Evolutionary conservation across 495 filamentous ascomycete species (phyloP).

Genomic region (Pyronema domesticum): DNA sequence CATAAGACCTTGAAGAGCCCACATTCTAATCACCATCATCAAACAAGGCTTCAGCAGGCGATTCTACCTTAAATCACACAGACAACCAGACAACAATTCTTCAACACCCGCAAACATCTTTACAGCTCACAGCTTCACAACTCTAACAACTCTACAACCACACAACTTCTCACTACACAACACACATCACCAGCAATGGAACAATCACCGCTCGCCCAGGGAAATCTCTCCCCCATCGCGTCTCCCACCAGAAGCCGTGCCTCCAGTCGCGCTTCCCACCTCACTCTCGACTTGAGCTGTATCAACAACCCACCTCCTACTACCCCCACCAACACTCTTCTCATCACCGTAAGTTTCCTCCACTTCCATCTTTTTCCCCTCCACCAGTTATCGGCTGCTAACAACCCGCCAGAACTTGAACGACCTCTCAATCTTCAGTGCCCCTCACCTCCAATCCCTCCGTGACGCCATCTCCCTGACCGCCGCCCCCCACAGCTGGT

Average conservation of each 20-base stretch:
- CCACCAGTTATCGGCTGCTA: neutral
- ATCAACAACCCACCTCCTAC: slow-evolving; percentile 58
- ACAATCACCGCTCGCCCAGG: slow-evolving; percentile 12
- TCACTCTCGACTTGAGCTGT: slow-evolving; percentile 53
- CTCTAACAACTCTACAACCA: no score
- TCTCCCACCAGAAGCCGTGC: slow-evolving; percentile 17
- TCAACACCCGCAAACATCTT: no score
- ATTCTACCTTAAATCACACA: no score
- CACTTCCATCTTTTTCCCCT: neutral
- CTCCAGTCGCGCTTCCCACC: slow-evolving; percentile 21
- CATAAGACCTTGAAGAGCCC: no score
- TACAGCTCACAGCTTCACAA: no score
- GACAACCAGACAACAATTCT: no score
- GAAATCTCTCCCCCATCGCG: slow-evolving; percentile 18
- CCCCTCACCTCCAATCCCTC: slow-evolving; percentile 56
- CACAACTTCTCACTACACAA: neutral
- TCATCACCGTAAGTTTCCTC: slow-evolving; percentile 45
- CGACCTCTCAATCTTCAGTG: slow-evolving; percentile 59
- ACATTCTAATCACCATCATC: no score
- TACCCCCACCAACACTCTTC: slow-evolving; percentile 77
- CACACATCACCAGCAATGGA: slow-evolving; percentile 10
- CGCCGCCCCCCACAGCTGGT: slow-evolving; percentile 67
- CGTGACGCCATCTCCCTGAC: slow-evolving; percentile 48
- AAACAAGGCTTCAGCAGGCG: no score
- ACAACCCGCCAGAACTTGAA: slow-evolving; percentile 45